Evolutionary conservation across 257 asterid species (phyloP), one percentile per base, ranked within the genome.

Genomic region (Agastache rugosa): DNA sequence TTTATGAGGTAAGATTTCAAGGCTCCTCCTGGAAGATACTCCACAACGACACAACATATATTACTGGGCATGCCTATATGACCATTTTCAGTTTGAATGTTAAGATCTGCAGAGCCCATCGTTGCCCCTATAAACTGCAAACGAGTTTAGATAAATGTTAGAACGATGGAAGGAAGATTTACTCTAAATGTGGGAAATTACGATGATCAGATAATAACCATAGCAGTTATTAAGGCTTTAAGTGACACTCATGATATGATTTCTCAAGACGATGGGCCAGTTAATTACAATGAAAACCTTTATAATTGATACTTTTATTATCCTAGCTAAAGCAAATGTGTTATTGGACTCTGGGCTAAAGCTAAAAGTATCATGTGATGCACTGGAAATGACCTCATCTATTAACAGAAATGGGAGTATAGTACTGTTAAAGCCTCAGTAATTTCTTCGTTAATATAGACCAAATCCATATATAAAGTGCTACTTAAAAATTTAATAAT

Each of bases 11-110:
- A 88, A 64, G 82, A 76, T 83, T 88, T 88, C 82, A 88, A 77
- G 68, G 93, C 87, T 66, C 91, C 97, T 25, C 97, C 95, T 0
- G 93, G 89, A 78, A 90, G 93, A 82, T 88, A 90, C 74, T 90
- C 97, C 62, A 88, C 91, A 0, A 88, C 90, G 58, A 88, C 97
- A 63, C 93, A 90, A 73, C 95, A 87, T 64, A 85, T 63, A 56
- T 85, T 90, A 76, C 86, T 81, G 2, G 96, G 94, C 91, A 88
- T 90, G 50, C 88, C 94, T 72, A 86, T 83, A 45, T 78, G 94
- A 65, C 92, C 92, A 20, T 79, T 88, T 69, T 90, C 94, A 0
- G 89, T 90, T 71, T 85, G 91, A 81, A 90, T 75, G 83, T 86
- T 88, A 4, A 86, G 84, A 4, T 82, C 92, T 16, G 88, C 76